phyloP scores from a whole-genome alignment of 768 basidiomycete species.

The Russula lepida region DNA sequence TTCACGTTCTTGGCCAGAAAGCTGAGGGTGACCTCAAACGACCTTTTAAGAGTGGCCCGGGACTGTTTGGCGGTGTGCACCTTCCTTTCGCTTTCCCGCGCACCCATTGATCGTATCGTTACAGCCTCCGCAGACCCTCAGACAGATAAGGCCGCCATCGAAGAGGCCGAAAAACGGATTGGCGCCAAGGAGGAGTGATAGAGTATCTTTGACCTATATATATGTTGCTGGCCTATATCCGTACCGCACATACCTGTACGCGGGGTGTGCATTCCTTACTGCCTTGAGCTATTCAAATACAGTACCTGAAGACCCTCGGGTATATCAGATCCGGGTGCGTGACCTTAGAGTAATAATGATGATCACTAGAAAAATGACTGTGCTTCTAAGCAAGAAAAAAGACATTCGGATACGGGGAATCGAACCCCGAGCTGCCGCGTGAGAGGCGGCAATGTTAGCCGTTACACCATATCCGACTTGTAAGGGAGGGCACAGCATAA shows the following conservation, averaged over 20 bases:
- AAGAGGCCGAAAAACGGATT: conserved; percentile 81
- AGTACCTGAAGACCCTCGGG: neutral
- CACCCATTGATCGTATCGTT: too few relatives aligned
- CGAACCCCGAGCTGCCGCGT: conserved; percentile 37
- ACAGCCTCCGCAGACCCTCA: conserved; percentile 56
- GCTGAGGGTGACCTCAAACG: conserved; percentile 83
- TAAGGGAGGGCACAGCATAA: too few relatives aligned
- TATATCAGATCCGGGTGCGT: neutral
- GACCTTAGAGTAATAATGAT: neutral
- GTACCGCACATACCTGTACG: conserved; percentile 1
- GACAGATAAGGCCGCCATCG: conserved; percentile 79
- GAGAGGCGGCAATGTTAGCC: conserved; percentile 34
- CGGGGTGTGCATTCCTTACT: neutral
- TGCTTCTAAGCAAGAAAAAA: neutral
- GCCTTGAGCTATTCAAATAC: neutral
- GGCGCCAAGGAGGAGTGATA: conserved; percentile 53
- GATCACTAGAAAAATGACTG: neutral
- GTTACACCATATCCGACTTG: conserved; percentile 32
- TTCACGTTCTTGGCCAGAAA: conserved; percentile 72
- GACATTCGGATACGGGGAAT: conserved; percentile 33
- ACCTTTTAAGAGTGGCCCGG: conserved; percentile 69
- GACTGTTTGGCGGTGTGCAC: conserved; percentile 62
- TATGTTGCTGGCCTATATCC: conserved; percentile 11
- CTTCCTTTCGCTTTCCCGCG: neutral
- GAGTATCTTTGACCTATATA: neutral